These are phyloP conservation scores for Kurtzmaniella natalensis DNA, from an alignment of 1,139 yeast genomes.

Conservation along the genomic window DNA sequence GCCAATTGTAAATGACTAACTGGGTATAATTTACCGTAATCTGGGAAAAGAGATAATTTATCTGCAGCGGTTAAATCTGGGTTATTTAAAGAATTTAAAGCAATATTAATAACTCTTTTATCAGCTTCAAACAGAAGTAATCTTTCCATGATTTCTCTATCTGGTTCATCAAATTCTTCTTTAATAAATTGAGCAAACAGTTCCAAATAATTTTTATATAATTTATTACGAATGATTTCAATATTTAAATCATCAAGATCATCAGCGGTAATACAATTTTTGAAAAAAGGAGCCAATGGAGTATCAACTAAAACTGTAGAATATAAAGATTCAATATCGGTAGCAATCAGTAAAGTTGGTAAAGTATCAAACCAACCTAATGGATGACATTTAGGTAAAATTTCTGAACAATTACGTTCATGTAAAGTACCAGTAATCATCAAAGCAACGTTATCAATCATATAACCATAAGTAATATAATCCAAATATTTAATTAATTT, in stretches of 20 bases:
- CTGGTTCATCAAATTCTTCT: constrained; percentile 64
- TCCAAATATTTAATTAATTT: constrained; percentile 80
- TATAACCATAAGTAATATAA: constrained; percentile 89
- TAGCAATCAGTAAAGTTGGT: constrained; percentile 91
- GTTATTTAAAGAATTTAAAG: constrained; percentile 79
- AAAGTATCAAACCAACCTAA: constrained; percentile 98
- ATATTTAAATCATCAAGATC: constrained; percentile 94
- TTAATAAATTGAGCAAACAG: constrained; percentile 71
- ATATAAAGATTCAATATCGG: constrained; percentile 88
- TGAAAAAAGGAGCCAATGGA: constrained; percentile 94
- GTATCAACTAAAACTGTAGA: constrained; percentile 95
- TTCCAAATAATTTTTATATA: constrained; percentile 89
- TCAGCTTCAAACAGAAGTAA: constrained; percentile 90
- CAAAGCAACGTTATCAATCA: constrained; percentile 96
- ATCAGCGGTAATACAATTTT: constrained; percentile 85
- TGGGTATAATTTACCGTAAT: constrained; percentile 77
- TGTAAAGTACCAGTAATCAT: constrained; percentile 97
- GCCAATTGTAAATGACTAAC: constrained; percentile 67
- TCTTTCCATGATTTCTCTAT: constrained; percentile 73
- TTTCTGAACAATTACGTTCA: constrained; percentile 85
- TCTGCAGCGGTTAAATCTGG: constrained; percentile 72
- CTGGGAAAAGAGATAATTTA: constrained; percentile 68
- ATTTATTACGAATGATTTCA: constrained; percentile 87
- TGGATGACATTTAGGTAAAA: constrained; percentile 88
- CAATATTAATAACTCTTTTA: constrained; percentile 86